Evolutionary conservation across 768 basidiomycete genomes (phyloP), one percentile per base, ranked within the genome.

Genomic region (Amanita polypyramis): DNA sequence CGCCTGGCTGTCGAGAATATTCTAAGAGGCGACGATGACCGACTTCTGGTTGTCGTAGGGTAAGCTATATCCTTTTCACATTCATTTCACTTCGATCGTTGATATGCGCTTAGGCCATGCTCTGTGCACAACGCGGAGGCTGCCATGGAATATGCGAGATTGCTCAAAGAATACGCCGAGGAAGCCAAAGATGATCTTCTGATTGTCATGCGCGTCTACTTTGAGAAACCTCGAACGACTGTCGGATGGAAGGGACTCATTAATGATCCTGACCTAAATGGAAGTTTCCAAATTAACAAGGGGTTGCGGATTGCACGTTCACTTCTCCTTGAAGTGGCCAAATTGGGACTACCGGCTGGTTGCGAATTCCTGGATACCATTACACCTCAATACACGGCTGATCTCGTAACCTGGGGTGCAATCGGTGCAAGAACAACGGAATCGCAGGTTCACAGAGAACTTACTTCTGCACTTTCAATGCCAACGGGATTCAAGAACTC

Each of bases 221-320:
- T 98, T 60, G 95, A 98, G 58, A 98, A 98, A 58, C 85, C 85
- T 1, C 76, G 95, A 25, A 98, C 95, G 5, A 97, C 95, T 0
- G 85, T 98, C 41, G 96, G 96, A 21, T 99, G 95, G 95, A 99
- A 99, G 64, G 95, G 95, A 32, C 78, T 98, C 53, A 97, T 98
- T 67, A 98, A 97, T 60, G 93, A 97, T 59, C 94, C 95, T 5
- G 88, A 91, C 46, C 81, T 97, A 71, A 93, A 97, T 65, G 77
- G 83, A 45, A 81, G 73, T 59, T 97, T 88, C 79, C 87, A 92
- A 55, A 98, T 98, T 66, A 99, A 99, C 77, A 86, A 85, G 56
- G 96, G 96, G 14, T 75, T 99, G 25, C 83, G 93, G 23, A 76
- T 83, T 43, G 95, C 92, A 1, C 84, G 96, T 33, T 79, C 79